These are phyloP conservation scores for Chlorella sorokiniana DNA, from an alignment of 139 green algal genomes.

Conservation along the genomic window DNA sequence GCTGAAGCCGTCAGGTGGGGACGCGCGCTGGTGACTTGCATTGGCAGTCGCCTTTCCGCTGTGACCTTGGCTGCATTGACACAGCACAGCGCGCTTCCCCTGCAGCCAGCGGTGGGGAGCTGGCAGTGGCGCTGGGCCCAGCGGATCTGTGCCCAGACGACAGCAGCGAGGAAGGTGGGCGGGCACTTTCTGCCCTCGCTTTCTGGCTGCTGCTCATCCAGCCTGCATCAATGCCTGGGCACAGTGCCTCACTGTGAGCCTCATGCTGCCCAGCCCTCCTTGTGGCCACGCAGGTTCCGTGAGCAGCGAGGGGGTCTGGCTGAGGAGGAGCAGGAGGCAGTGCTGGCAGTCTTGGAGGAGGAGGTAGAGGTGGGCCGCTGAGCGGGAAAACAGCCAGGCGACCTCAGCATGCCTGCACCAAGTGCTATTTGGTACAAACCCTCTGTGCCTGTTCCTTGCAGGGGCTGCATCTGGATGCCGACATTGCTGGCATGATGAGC, in stretches of 20 bases:
- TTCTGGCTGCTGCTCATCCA: constrained; percentile 35
- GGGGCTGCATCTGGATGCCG: constrained; percentile 5
- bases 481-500: background rate
- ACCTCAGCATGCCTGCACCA: too few species aligned
- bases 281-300: background rate
- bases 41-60: too few species aligned
- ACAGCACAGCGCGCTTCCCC: background rate
- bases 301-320: constrained; percentile 9
- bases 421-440: background rate
- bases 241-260: background rate
- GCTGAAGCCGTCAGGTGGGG: constrained; percentile 6
- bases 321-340: constrained; percentile 4
- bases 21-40: too few species aligned
- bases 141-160: background rate
- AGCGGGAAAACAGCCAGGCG: background rate
- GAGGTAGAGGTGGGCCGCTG: constrained; percentile 18
- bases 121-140: constrained; percentile 16
- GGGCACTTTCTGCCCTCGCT: background rate
- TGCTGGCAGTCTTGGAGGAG: constrained; percentile 31
- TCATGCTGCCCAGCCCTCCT: background rate
- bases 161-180: background rate
- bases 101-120: constrained; percentile 35
- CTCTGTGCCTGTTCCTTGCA: background rate
- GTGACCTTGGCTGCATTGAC: background rate
- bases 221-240: background rate